Conservation (phyloP, 345 rosid genomes). For the Pugionium cornutum region DNA sequence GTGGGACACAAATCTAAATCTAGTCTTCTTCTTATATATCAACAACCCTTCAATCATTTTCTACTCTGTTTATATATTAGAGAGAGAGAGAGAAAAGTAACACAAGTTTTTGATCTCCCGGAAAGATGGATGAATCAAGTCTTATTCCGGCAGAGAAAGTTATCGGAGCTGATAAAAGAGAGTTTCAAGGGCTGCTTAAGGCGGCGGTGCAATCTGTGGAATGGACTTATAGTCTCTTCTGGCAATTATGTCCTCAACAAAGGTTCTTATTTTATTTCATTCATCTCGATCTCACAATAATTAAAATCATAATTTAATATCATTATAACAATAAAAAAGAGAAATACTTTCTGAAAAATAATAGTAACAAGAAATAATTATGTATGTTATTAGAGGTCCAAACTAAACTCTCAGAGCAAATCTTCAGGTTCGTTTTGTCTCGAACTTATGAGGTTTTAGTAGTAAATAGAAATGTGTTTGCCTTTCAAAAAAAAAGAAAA, state of each 20-base stretch:
- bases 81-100: conserved; percentile 1
- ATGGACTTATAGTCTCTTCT: conserved; percentile 94
- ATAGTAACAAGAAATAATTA: too few species aligned
- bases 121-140: conserved; percentile 29
- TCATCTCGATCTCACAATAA: too few species aligned
- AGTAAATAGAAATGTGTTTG: too few species aligned
- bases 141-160: conserved; percentile 23
- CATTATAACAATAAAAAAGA: too few species aligned
- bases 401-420: too few species aligned
- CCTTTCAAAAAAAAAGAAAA: too few species aligned
- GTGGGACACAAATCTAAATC: too few species aligned
- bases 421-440: too few species aligned
- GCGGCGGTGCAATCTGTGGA: conserved; percentile 85
- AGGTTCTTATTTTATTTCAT: conserved; percentile 47
- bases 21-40: conserved; percentile 19
- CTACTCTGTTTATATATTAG: not conserved
- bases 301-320: too few species aligned
- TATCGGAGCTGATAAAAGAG: conserved; percentile 40
- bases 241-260: conserved; percentile 95
- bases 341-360: too few species aligned
- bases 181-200: conserved; percentile 71
- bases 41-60: conserved; percentile 46
- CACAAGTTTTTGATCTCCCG: not conserved
- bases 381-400: too few species aligned
- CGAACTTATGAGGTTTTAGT: too few species aligned